These are phyloP conservation scores for Starmerella powellii DNA, from an alignment of 805 yeast genomes.

Conservation along the genomic window DNA sequence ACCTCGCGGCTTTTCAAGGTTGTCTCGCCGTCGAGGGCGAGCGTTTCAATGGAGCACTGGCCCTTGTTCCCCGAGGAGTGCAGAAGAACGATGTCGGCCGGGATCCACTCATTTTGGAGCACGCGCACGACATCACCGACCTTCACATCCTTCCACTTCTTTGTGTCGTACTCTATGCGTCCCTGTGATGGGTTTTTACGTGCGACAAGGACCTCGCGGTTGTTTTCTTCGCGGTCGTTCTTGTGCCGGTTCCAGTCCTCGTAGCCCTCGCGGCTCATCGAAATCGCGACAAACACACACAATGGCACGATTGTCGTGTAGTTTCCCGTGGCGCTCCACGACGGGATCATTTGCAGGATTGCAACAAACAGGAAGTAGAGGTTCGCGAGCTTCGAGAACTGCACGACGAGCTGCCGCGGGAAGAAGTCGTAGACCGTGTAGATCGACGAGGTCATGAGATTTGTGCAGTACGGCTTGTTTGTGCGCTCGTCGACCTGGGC, in stretches of 20 bases:
- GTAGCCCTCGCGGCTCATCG: conserved; percentile 84
- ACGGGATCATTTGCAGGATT: conserved; percentile 86
- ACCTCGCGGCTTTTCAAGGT: conserved; percentile 69
- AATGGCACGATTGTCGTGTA: conserved; percentile 88
- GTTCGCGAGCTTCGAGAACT: conserved; percentile 86
- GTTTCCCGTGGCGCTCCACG: conserved; percentile 95
- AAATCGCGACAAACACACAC: conserved; percentile 70
- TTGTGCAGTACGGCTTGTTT: conserved; percentile 46
- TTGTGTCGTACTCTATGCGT: conserved; percentile 26
- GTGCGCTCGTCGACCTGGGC: conserved; percentile 56
- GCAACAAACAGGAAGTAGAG: conserved; percentile 82
- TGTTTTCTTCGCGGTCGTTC: conserved; percentile 77
- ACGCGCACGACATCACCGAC: conserved; percentile 82
- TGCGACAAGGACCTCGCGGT: conserved; percentile 37
- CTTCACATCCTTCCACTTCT: conserved; percentile 59
- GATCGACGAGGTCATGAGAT: conserved; percentile 73
- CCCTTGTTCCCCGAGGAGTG: conserved; percentile 49
- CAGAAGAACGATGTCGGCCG: conserved; percentile 74
- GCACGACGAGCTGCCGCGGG: conserved; percentile 81
- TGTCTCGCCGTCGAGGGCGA: conserved; percentile 97
- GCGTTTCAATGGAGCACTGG: conserved; percentile 74
- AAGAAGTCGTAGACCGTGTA: conserved; percentile 69
- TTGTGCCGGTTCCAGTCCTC: conserved; percentile 84
- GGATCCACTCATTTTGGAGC: conserved; percentile 77
- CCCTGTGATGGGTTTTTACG: conserved; percentile 5